Evolutionary conservation across 371 early-diverging fungal genomes (phyloP), one percentile per base, ranked within the genome.

Genomic region (Circinella minor): DNA sequence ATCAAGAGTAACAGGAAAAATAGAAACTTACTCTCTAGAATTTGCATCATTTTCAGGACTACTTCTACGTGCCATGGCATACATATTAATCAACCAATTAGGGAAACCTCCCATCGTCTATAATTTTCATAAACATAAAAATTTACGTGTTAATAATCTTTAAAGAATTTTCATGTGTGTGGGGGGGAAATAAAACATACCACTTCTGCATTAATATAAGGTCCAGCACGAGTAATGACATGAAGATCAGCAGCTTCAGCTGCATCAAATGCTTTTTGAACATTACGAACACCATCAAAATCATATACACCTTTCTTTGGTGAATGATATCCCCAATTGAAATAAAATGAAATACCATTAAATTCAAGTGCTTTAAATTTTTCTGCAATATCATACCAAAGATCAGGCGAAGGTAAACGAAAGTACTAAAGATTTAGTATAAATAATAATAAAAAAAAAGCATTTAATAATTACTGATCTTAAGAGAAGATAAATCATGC

Each of bases 321-420:
- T 14, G 71, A 71, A 47, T 74, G 75, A 34, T 63, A 74, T n/a
- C 75, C 75, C 75, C 75, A 74, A 62, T 74, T 64, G 34, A 74
- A 74, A 62, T 74, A 74, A 27, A 67, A 68, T 10, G 72, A 71
- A 8, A 66, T 68, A 27, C 72, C 69, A 55, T 74, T 74, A 57
- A 68, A 74, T n/a, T 68, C 75, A 20, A 66, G 61, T 15, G 75
- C 64, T 47, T 74, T 74, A 65, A 66, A 72, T 55, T 74, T 74
- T 47, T 74, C 65, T 46, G 71, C 46, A 18, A 74, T 57, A 61
- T 74, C 74, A 14, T 51, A 43, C 71, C 71, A 71, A 8, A 74
- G 55, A 59, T 37, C 65, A 9, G 70, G 71, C 34, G 63, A 70
- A 27, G 74, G 74, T 15, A 74, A 34, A 20, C 74, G 54, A 62